phyloP scores from a whole-genome alignment of 495 filamentous ascomycete genomes.

The Xylaria scruposa region DNA sequence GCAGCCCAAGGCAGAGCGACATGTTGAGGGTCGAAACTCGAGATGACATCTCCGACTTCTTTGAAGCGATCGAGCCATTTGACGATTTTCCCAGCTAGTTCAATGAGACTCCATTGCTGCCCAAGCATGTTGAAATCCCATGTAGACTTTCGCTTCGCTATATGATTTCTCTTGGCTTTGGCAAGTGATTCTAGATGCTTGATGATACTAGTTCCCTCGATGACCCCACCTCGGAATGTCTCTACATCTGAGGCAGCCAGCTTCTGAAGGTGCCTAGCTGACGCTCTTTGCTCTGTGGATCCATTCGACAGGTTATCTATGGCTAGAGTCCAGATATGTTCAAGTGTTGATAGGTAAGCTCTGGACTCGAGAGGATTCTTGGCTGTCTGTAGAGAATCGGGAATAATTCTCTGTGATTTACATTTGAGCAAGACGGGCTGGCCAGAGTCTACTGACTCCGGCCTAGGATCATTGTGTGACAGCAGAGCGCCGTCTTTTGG shows the following conservation, averaged over 20 bases:
- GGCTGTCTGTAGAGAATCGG: not conserved
- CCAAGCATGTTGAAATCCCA: not conserved
- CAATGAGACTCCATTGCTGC: not conserved
- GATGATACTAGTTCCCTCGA: not conserved
- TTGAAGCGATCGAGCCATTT: not conserved
- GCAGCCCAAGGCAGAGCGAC: constrained; percentile 5
- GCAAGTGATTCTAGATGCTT: constrained; percentile 1
- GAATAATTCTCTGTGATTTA: not conserved
- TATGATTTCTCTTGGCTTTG: constrained; percentile 5
- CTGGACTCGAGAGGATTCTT: not conserved
- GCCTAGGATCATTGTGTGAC: not conserved
- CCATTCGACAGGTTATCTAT: not conserved
- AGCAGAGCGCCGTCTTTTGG: not conserved
- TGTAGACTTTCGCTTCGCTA: constrained; percentile 3
- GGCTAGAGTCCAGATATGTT: not conserved
- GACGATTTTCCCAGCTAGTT: not conserved
- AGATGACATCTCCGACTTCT: not conserved
- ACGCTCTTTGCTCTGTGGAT: not conserved
- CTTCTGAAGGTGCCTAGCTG: not conserved
- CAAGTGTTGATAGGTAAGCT: not conserved
- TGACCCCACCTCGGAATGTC: not conserved
- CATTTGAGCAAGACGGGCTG: not conserved
- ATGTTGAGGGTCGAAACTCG: constrained; percentile 1
- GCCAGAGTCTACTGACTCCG: not conserved
- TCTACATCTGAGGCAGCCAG: not conserved